Conservation (phyloP, 208 protist genomes). For the Trypanosoma scelopori region DNA sequence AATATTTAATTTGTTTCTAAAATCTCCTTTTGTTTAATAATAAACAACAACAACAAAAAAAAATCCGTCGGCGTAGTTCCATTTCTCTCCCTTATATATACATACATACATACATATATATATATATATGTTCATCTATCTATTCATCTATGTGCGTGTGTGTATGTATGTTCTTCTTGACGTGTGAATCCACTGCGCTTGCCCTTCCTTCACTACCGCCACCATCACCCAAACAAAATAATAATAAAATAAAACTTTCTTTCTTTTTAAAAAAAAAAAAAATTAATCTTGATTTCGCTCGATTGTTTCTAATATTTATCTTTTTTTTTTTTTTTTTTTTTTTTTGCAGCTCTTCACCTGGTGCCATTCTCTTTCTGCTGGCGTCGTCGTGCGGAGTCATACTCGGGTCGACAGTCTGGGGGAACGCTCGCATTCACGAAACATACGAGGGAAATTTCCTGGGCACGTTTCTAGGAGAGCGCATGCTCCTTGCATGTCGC, state of each 20-base stretch:
- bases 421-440: too few species aligned
- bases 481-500: slow-evolving; percentile 11
- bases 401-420: not conserved
- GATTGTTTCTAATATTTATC: slow-evolving; percentile 4
- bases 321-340: slow-evolving; percentile 15
- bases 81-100: slow-evolving; percentile 1
- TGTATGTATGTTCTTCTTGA: slow-evolving; percentile 1
- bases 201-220: not conserved
- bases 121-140: not conserved
- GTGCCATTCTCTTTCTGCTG: not conserved
- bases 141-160: not conserved
- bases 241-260: too few species aligned
- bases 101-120: slow-evolving; percentile 4
- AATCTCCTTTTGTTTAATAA: too few species aligned
- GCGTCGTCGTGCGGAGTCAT: too few species aligned
- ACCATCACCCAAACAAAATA: too few species aligned
- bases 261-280: slow-evolving; percentile 9
- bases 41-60: too few species aligned
- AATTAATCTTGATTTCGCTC: too few species aligned
- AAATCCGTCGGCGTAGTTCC: too few species aligned
- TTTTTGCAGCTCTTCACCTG: not conserved
- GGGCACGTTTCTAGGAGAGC: too few species aligned
- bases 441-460: not conserved
- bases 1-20: too few species aligned
- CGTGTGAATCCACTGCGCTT: not conserved